Percentiles rank a stretch among this genome's conserved stretches.
Evolutionary conservation across 2,329 filamentous ascomycete genomes (phyloP).

Genomic region (Stylonectria norvegica): DNA sequence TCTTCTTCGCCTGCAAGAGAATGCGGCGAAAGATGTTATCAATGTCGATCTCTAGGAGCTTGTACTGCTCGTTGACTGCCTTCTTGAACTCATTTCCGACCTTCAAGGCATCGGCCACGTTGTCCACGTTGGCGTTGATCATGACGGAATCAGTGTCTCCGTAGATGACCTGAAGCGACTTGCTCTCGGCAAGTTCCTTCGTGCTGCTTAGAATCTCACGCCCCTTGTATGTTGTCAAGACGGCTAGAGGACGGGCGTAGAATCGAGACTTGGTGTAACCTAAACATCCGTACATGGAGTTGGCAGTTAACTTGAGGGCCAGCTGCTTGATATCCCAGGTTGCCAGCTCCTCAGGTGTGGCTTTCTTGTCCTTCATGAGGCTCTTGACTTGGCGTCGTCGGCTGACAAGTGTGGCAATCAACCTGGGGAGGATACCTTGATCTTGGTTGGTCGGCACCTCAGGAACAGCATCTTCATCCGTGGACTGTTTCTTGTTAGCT

Average conservation of each 20-base stretch:
- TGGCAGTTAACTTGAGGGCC: slow-evolving; percentile 93
- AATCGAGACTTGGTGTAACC: slow-evolving; percentile 97
- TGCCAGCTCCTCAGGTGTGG: slow-evolving; percentile 79
- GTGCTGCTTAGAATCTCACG: slow-evolving; percentile 96
- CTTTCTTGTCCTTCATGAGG: slow-evolving; percentile 91
- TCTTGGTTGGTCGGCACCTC: slow-evolving; percentile 77
- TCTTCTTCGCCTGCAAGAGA: slow-evolving; percentile 95
- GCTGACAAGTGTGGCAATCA: slow-evolving; percentile 88
- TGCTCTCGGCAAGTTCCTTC: slow-evolving; percentile 90
- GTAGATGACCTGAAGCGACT: slow-evolving; percentile 91
- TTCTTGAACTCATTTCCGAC: slow-evolving; percentile 94
- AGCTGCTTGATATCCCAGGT: slow-evolving; percentile 99
- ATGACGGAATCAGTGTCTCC: slow-evolving; percentile 99
- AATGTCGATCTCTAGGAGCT: slow-evolving; percentile 92
- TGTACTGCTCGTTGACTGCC: slow-evolving; percentile 90
- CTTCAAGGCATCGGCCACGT: slow-evolving; percentile 82
- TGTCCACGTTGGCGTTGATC: slow-evolving; percentile 99
- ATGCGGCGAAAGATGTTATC: slow-evolving; percentile 95
- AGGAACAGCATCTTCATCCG: slow-evolving; percentile 84
- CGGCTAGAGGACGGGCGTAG: slow-evolving; percentile 89
- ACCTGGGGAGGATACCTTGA: slow-evolving; percentile 80
- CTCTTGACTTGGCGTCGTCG: slow-evolving; percentile 90
- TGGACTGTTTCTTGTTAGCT: slow-evolving; percentile 37
- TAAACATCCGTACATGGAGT: slow-evolving; percentile 99
- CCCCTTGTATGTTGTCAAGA: slow-evolving; percentile 95